Percentiles rank a stretch among this genome's conserved stretches.
Evolutionary conservation across 2,329 filamentous ascomycete genomes (phyloP).

Genomic region (Neonectria punicea): DNA sequence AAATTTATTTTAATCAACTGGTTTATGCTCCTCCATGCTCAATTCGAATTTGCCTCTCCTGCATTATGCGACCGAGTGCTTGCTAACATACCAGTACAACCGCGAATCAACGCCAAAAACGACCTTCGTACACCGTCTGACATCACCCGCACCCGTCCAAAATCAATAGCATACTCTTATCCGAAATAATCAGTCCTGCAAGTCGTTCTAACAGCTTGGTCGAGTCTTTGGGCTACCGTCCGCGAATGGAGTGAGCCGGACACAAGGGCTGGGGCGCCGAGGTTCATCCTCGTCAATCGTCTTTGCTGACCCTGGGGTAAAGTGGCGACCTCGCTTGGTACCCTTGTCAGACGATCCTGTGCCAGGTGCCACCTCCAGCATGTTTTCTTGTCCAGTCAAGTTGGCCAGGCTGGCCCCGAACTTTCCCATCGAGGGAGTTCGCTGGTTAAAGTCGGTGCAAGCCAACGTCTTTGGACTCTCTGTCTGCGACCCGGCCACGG

Average conservation of each 20-base stretch:
- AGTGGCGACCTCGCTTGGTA: constrained; percentile 58
- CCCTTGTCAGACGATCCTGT: constrained; percentile 46
- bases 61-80: background rate
- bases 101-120: constrained; percentile 6
- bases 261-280: constrained; percentile 44
- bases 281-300: constrained; percentile 60
- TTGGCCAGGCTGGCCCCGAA: constrained; percentile 12
- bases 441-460: constrained; percentile 19
- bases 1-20: constrained; percentile 15
- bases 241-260: constrained; percentile 36
- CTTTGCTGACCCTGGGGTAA: constrained; percentile 48
- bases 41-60: background rate
- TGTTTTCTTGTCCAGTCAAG: constrained; percentile 22
- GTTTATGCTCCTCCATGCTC: background rate
- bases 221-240: constrained; percentile 5
- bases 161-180: constrained; percentile 7
- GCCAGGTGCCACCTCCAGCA: constrained; percentile 24
- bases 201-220: background rate
- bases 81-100: background rate
- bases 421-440: constrained; percentile 18
- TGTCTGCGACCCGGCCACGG: constrained; percentile 25
- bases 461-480: constrained; percentile 26
- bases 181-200: background rate
- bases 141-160: background rate
- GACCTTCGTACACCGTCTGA: constrained; percentile 4